Evolutionary conservation across 495 filamentous ascomycete genomes (phyloP), one percentile per base, ranked within the genome.

Genomic region (Tetracladium marchalianum): DNA sequence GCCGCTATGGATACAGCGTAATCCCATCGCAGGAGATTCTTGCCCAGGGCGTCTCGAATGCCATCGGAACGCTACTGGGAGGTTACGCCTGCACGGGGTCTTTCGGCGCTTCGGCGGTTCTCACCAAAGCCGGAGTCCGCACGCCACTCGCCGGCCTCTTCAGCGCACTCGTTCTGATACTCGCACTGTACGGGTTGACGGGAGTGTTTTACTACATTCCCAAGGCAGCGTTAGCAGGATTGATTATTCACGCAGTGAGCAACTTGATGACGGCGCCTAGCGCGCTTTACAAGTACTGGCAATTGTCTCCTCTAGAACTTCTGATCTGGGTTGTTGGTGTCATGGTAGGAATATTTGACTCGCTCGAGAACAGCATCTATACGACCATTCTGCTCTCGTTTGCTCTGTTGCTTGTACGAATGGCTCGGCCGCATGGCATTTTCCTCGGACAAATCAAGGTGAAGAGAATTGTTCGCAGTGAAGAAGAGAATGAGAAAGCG

Each of bases 81-180:
- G 90, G 74, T 4, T 97, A 94, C 52, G 87, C 90, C 1, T 85
- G 90, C 0, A 97, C 90, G 17, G 90, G 90, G 5, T 96, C 90
- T n/a, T 97, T 97, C 72, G 92, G 86, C 11, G 81, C 90, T n/a
- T 95, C 90, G 32, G 90, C 90, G 18, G 95, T 97, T 68, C 94
- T 95, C 63, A 89, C 87, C 1, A 97, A 96, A 69, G 88, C 90
- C 36, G 90, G 90, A 54, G 90, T 95, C 4, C 80, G 89, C 4
- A 93, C 87, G 7, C 90, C 90, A 0, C 81, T 95, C 44, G 90
- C 85, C 12, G 90, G 90, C 64, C 71, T 89, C 17, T 87, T 95
- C 52, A 97, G 90, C 5, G 89, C 85, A 0, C n/a, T 80, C 13
- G 79, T 97, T 4, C 90, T 97, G 12, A 73, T 96, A 0, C 68